These are phyloP conservation scores for Penicillium sp. DNA, from an alignment of 2,329 filamentous ascomycete genomes.

Conservation along the genomic window DNA sequence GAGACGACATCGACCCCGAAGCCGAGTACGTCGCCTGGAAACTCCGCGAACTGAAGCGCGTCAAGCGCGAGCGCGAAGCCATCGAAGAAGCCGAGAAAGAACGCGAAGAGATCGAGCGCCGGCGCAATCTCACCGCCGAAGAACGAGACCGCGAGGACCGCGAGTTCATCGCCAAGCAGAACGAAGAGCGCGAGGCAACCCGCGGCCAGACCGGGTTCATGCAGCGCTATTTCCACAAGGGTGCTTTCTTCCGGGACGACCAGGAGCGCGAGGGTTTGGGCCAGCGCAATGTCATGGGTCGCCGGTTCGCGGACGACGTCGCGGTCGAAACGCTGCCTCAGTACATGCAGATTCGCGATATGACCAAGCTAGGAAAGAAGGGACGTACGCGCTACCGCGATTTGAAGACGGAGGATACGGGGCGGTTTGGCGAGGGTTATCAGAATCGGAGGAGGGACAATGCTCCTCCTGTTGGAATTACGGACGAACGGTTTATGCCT, in stretches of 20 bases:
- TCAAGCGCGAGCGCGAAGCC: constrained; percentile 83
- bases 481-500: constrained; percentile 55
- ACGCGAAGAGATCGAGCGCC: constrained; percentile 84
- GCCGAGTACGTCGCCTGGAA: constrained; percentile 94
- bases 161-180: constrained; percentile 75
- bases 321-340: constrained; percentile 85
- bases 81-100: constrained; percentile 86
- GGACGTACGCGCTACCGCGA: constrained; percentile 90
- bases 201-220: constrained; percentile 86
- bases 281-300: constrained; percentile 83
- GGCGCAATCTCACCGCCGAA: constrained; percentile 83
- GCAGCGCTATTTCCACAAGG: constrained; percentile 97
- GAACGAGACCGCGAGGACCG: constrained; percentile 87
- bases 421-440: constrained; percentile 69
- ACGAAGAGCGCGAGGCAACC: constrained; percentile 73
- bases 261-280: constrained; percentile 75
- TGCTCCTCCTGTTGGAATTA: constrained; percentile 46
- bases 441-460: constrained; percentile 38
- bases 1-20: constrained; percentile 82
- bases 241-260: constrained; percentile 91
- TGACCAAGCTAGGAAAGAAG: constrained; percentile 92
- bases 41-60: constrained; percentile 83
- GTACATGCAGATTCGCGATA: constrained; percentile 90
- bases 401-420: constrained; percentile 87
- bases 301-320: constrained; percentile 81